Base-by-base conservation (phyloP, 2,329 filamentous ascomycete species). In the Ceratocystis papillata region DNA sequence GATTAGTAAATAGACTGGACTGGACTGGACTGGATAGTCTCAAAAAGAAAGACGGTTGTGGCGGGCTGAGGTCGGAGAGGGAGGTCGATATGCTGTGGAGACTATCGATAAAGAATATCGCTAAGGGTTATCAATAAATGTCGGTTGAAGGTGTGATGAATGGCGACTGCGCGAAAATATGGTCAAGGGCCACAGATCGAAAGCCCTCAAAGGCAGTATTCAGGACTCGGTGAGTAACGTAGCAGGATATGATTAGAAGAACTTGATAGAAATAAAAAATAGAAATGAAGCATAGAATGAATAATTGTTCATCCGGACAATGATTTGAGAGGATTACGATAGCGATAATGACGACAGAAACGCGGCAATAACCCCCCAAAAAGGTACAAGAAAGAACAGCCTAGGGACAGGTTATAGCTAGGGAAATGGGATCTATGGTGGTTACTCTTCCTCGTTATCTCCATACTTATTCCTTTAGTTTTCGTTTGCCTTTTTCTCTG, bases 271-370 rank as follows among this genome's bases (percentile, higher is more conserved):
- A 28, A 10, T n/a, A 25, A n/a, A 25, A 4, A n/a, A 25, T 1
- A 22, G 12, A 8, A 53, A 10, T 37, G 25, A 59, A n/a, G 17
- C 5, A 2, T n/a, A 12, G 12, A 37, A 37, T 37, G n/a, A 37
- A 37, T n/a, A n/a, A 59, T 37, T 8, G 3, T 33, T 37, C n/a
- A 59, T 10, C 37, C 2, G 10, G 6, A 45, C 12, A 33, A 62
- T 41, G 37, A 30, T 8, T 28, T 33, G 25, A 62, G 25, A 62
- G 60, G 15, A 45, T 62, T 25, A 17, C 37, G 17, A 33, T 25
- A 12, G 64, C 37, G 50, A 46, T 45, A 45, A 60, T 60, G 37
- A 57, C 37, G 41, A 45, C 55, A 45, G 55, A 44, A 22, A 59
- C 7, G 63, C 45, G 50, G 53, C 45, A 53, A 55, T 44, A 53